These are phyloP conservation scores for Metschnikowia orientalis DNA, from an alignment of 805 yeast genomes.

Conservation along the genomic window DNA sequence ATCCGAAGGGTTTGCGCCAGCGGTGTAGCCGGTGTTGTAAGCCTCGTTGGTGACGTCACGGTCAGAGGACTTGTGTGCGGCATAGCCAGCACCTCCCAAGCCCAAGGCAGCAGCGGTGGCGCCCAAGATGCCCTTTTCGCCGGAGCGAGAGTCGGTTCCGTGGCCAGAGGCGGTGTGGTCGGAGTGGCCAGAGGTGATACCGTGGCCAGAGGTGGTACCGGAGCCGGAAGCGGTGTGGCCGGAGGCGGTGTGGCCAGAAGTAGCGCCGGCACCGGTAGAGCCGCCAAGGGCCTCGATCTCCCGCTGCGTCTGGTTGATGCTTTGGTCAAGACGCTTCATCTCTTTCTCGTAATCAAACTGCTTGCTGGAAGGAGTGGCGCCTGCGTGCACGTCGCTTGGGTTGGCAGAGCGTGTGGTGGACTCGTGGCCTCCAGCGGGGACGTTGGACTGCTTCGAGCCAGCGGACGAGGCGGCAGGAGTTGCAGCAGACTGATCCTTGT, in stretches of 20 bases:
- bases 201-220: not conserved
- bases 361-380: conserved; percentile 13
- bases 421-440: conserved; percentile 5
- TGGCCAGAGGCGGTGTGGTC: not conserved
- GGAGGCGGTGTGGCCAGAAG: not conserved
- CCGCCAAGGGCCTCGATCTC: conserved; percentile 19
- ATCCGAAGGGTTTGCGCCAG: conserved; percentile 4
- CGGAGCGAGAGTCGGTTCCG: conserved; percentile 1
- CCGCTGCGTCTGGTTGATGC: conserved; percentile 23
- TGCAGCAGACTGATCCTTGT: not conserved
- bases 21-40: conserved; percentile 14
- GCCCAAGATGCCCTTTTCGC: conserved; percentile 12
- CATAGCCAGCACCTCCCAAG: conserved; percentile 8
- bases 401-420: conserved; percentile 12
- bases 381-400: conserved; percentile 5
- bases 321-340: conserved; percentile 21
- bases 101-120: conserved; percentile 26
- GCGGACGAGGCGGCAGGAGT: conserved; percentile 3
- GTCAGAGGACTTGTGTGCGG: conserved; percentile 3
- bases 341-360: conserved; percentile 23
- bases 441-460: conserved; percentile 1
- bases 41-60: conserved; percentile 1
- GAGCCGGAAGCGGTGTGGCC: not conserved
- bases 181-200: not conserved
- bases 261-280: not conserved